Evolutionary conservation across 176 grass and related monocot species (phyloP).

Genomic region (Bromus sterilis): DNA sequence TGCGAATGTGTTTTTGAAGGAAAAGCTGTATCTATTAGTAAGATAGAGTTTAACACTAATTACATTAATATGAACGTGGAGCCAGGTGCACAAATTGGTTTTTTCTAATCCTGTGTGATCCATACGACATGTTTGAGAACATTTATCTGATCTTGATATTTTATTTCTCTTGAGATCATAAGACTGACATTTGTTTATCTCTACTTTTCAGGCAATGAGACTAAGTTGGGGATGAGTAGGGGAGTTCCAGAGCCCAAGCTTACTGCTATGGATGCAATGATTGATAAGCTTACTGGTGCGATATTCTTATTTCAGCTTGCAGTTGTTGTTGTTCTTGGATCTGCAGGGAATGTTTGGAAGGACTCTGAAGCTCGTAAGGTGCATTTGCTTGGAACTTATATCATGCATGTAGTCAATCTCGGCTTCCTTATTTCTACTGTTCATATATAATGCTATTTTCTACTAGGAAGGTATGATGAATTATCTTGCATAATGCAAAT

Average conservation of each 20-base stretch:
- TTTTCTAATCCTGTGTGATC: neutral
- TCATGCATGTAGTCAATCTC: neutral
- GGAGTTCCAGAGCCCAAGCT: conserved; percentile 90
- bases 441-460: neutral
- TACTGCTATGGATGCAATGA: conserved; percentile 95
- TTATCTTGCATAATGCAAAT: conserved; percentile 1
- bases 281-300: conserved; percentile 96
- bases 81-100: neutral
- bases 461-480: neutral
- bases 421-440: conserved; percentile 1
- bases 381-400: conserved; percentile 4
- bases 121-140: neutral
- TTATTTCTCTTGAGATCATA: neutral
- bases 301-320: conserved; percentile 99
- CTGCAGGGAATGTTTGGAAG: conserved; percentile 96
- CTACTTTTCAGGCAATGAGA: conserved; percentile 73
- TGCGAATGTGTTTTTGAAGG: neutral
- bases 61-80: neutral
- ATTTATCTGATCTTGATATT: conserved; percentile 1
- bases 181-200: conserved; percentile 17
- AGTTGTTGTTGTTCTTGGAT: conserved; percentile 84
- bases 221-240: conserved; percentile 96
- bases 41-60: neutral
- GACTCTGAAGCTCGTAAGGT: conserved; percentile 95
- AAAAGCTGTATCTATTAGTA: neutral